A percentile compares a stretch with the other conserved stretches of the same genome.
Evolutionary conservation across 306 rosid genomes (phyloP).

Genomic region (Benincasa hispida): DNA sequence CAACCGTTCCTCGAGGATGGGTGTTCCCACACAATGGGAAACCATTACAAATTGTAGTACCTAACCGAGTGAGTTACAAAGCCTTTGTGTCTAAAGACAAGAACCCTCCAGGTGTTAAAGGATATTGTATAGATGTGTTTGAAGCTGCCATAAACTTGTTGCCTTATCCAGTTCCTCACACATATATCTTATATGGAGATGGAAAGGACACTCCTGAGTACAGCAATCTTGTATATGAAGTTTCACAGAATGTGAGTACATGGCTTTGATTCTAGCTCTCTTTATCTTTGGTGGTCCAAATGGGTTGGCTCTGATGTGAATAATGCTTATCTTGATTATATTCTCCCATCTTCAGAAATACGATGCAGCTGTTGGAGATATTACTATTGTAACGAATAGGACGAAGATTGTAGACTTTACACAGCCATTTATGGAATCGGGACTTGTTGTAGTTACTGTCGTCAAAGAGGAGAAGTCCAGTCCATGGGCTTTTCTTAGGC

Average conservation of each 20-base stretch:
- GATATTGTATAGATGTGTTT: slow-evolving; percentile 67
- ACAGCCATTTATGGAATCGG: slow-evolving; percentile 68
- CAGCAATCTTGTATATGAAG: slow-evolving; percentile 27
- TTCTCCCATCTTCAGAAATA: slow-evolving; percentile 34
- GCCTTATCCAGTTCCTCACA: slow-evolving; percentile 63
- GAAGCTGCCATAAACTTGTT: slow-evolving; percentile 72
- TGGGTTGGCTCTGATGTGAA: not conserved
- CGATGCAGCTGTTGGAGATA: slow-evolving; percentile 82
- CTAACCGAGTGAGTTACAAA: slow-evolving; percentile 48
- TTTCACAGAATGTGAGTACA: slow-evolving; percentile 71
- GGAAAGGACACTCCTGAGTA: slow-evolving; percentile 54
- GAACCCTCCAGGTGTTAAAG: slow-evolving; percentile 52
- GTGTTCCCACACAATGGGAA: slow-evolving; percentile 82
- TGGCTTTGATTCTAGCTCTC: not conserved
- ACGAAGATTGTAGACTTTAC: slow-evolving; percentile 80
- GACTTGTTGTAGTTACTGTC: slow-evolving; percentile 63
- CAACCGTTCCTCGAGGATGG: slow-evolving; percentile 60
- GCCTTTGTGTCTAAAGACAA: slow-evolving; percentile 52
- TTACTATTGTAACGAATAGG: slow-evolving; percentile 67
- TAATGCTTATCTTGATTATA: slow-evolving; percentile 11
- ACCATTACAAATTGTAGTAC: slow-evolving; percentile 73
- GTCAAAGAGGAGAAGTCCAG: slow-evolving; percentile 45
- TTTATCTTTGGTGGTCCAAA: not conserved
- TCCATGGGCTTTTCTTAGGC: slow-evolving; percentile 78
- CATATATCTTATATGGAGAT: slow-evolving; percentile 48